Base-by-base conservation (phyloP, 805 yeast species). In the Teunomyces panamensis region DNA sequence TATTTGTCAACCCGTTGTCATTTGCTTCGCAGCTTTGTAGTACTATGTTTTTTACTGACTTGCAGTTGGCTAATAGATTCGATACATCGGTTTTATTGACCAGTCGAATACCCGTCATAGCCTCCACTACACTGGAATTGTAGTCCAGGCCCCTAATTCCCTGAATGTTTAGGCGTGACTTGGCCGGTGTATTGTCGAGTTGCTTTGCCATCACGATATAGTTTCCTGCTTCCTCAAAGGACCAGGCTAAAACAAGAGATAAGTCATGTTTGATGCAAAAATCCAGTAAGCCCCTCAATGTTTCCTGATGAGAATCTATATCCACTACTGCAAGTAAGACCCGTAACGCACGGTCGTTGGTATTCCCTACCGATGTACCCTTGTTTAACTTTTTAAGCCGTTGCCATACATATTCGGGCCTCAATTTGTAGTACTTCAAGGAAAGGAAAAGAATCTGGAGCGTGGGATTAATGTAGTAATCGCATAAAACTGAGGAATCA, bases 361-460 rank as follows among this genome's bases (percentile, higher is more conserved):
- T 39, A 65, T 71, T 63, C 32, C 51, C 55, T 9, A 52, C 45
- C 5, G 59, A 42, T 1, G 69, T 55, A 3, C 75, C 75, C 35
- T 68, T 67, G 49, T 69, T 68, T 30, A 71, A 53, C 45, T 84
- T 73, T 46, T 70, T 72, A 27, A 71, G 55, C 49, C 85, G 71
- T 51, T 79, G 79, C 65, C 79, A 77, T 3, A 87, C 75, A 56
- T 87, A 87, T 55, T 86, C 92, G 0, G 91, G 89, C 53, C 84
- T 85, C 34, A 87, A 67, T 61, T 85, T 86, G 59, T 85, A 89
- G 60, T 87, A 87, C 44, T 84, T 83, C 42, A 87, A 62, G 1
- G 89, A 81, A 3, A 87, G 69, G 53, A 86, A 85, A 0, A 87
- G 56, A 1, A 85, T 77, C 48, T 78, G 77, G 60, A 80, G 63